These are phyloP conservation scores for Ceratocystis harringtonii DNA, from an alignment of 2,329 filamentous ascomycete genomes.

Conservation along the genomic window DNA sequence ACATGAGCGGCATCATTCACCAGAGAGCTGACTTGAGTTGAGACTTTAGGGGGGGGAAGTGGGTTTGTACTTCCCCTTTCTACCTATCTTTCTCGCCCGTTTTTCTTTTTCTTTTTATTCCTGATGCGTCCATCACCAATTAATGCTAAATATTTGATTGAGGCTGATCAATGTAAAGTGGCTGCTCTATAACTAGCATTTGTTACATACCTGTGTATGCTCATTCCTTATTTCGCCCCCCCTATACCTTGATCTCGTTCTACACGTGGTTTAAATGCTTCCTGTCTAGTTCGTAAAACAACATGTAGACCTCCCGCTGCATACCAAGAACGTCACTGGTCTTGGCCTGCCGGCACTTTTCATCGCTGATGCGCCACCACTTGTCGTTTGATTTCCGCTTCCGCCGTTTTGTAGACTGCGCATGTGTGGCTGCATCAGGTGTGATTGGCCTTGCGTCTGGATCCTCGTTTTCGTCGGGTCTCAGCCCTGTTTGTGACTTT, in stretches of 20 bases:
- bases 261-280: slow-evolving; percentile 24
- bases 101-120: background rate
- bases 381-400: slow-evolving; percentile 45
- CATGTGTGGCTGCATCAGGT: no score
- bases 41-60: no score
- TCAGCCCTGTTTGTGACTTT: background rate
- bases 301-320: slow-evolving; percentile 88
- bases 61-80: background rate
- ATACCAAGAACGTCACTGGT: slow-evolving; percentile 81
- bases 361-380: slow-evolving; percentile 98
- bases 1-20: no score
- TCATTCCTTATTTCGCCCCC: background rate
- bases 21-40: no score
- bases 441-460: background rate
- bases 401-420: background rate
- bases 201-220: background rate
- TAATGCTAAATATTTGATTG: slow-evolving; percentile 1
- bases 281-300: slow-evolving; percentile 80
- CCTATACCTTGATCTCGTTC: background rate
- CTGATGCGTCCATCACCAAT: background rate
- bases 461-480: background rate
- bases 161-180: background rate
- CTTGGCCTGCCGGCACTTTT: slow-evolving; percentile 89
- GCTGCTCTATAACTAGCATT: background rate
- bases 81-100: background rate